These are phyloP conservation scores for Orbilia oligospora DNA, from an alignment of 2,329 filamentous ascomycete species.

Conservation along the genomic window DNA sequence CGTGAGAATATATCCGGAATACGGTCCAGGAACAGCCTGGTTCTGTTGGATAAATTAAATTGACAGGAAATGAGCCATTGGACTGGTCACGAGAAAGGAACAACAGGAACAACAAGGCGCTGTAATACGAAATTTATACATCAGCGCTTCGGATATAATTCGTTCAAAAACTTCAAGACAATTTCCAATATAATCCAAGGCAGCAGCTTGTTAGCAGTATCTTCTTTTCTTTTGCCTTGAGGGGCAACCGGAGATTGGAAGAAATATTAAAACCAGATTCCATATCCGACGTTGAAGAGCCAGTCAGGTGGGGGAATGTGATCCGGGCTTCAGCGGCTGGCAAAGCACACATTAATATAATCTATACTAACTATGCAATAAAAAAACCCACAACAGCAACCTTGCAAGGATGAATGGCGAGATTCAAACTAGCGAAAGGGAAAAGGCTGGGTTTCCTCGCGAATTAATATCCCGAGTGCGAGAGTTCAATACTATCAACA, in stretches of 20 bases:
- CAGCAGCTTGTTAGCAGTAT: background rate
- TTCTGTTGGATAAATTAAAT: slow-evolving; percentile 47
- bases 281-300: slow-evolving; percentile 15
- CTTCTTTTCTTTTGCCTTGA: background rate
- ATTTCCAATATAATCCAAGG: slow-evolving; percentile 37
- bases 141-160: slow-evolving; percentile 30
- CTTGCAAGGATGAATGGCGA: slow-evolving; percentile 36
- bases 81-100: slow-evolving; percentile 44
- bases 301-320: slow-evolving; percentile 22
- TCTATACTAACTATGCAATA: slow-evolving; percentile 23
- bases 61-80: slow-evolving; percentile 31
- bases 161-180: slow-evolving; percentile 6
- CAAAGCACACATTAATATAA: slow-evolving; percentile 30
- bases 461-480: slow-evolving; percentile 34
- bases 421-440: slow-evolving; percentile 19
- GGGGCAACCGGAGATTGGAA: slow-evolving; percentile 27
- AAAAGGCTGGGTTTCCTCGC: slow-evolving; percentile 19
- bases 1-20: slow-evolving; percentile 53
- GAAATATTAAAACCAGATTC: background rate
- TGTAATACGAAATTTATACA: slow-evolving; percentile 29
- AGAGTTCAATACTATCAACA: slow-evolving; percentile 29
- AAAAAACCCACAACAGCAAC: background rate
- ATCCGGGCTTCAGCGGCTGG: slow-evolving; percentile 28
- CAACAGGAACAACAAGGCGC: slow-evolving; percentile 22
- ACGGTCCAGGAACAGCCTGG: slow-evolving; percentile 49